Percentiles rank a stretch among this genome's conserved stretches.
Conservation (phyloP, 345 rosid genomes). For the Euphorbia pulcherrima region DNA sequence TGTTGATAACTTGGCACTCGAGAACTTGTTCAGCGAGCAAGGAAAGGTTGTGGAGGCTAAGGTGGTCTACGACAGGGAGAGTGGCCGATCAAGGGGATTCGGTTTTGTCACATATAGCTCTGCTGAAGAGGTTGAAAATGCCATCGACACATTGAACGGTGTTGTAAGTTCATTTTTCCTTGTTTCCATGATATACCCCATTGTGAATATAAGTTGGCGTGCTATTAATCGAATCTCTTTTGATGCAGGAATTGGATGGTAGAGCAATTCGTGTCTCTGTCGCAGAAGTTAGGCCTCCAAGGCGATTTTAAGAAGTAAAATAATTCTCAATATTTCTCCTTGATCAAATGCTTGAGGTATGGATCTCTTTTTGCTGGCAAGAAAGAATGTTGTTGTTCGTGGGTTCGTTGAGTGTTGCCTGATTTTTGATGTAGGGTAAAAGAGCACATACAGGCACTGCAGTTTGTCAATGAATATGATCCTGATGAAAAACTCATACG, state of each 20-base stretch:
- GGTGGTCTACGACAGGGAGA: conserved; percentile 90
- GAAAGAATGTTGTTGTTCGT: background rate
- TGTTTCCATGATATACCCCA: background rate
- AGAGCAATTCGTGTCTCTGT: conserved; percentile 79
- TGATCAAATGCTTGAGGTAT: conserved; percentile 29
- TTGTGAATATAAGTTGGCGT: too few species aligned
- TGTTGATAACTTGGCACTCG: conserved; percentile 81
- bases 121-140: conserved; percentile 67
- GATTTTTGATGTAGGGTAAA: conserved; percentile 4
- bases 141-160: conserved; percentile 70
- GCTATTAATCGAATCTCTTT: background rate
- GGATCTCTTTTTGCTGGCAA: background rate
- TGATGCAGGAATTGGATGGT: conserved; percentile 76
- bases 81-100: conserved; percentile 92
- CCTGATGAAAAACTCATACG: conserved; percentile 17
- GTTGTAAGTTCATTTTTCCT: conserved; percentile 50
- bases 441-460: conserved; percentile 4
- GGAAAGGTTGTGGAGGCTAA: conserved; percentile 86
- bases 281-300: conserved; percentile 83
- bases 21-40: conserved; percentile 74
- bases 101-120: conserved; percentile 88
- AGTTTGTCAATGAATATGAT: conserved; percentile 18
- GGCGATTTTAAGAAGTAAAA: conserved; percentile 54
- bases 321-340: conserved; percentile 4
- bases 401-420: background rate